Conservation (phyloP, 176 grass and related monocot species). For the Musa acuminata region DNA sequence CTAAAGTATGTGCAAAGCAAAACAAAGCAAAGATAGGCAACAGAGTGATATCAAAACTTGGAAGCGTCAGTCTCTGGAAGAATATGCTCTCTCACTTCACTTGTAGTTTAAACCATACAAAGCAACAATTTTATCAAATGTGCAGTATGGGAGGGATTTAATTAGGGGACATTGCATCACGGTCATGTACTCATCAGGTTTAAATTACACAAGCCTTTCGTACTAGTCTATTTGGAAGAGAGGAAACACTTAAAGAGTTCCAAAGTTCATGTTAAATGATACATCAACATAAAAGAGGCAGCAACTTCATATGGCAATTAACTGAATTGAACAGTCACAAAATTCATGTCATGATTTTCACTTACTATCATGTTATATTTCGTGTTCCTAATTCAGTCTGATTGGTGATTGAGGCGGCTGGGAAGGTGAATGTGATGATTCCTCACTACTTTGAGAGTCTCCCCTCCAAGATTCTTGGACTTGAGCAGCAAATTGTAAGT, state of each 20-base stretch:
- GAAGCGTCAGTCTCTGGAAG: no score
- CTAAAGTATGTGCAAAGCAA: no score
- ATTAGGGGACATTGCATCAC: no score
- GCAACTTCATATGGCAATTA: background rate
- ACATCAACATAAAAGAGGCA: background rate
- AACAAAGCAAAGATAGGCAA: no score
- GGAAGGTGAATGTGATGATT: slow-evolving; percentile 41
- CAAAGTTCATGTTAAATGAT: background rate
- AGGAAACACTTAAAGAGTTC: background rate
- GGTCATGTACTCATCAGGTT: no score
- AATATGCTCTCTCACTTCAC: no score
- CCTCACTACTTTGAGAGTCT: slow-evolving; percentile 53
- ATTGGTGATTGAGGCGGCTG: background rate
- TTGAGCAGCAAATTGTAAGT: slow-evolving; percentile 89
- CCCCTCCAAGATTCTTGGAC: slow-evolving; percentile 61
- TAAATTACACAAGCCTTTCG: no score
- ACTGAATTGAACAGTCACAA: background rate
- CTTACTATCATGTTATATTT: background rate
- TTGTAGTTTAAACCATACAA: no score
- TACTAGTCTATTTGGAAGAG: background rate
- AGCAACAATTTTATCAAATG: no score
- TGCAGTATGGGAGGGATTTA: no score
- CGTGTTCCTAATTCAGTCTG: background rate
- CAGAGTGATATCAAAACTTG: no score
- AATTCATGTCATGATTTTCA: background rate